These are phyloP conservation scores for Moricandia moricandioides DNA, from an alignment of 345 rosid genomes.

Conservation along the genomic window DNA sequence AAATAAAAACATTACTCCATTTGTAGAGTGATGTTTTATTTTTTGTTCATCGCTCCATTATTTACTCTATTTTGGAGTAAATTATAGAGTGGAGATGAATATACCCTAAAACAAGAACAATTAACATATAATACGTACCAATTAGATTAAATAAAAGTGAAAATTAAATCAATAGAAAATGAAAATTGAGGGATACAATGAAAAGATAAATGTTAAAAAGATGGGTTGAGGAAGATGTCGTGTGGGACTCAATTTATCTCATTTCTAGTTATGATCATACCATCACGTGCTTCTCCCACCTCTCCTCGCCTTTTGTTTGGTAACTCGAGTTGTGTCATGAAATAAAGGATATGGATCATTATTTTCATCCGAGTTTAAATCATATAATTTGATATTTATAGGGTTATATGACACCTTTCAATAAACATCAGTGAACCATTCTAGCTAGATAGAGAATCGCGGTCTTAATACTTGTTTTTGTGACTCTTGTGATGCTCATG, in stretches of 20 bases:
- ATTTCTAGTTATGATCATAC: constrained; percentile 25
- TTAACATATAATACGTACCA: neutral
- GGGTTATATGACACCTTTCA: constrained; percentile 20
- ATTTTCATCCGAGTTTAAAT: neutral
- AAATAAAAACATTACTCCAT: no score
- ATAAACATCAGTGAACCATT: constrained; percentile 17
- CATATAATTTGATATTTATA: neutral
- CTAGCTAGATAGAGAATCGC: constrained; percentile 11
- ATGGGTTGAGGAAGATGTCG: constrained; percentile 32
- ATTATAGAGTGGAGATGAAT: no score
- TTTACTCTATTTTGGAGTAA: no score
- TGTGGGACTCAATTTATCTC: constrained; percentile 31
- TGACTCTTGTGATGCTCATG: neutral
- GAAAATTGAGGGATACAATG: neutral
- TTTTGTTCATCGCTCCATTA: no score
- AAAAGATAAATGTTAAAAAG: neutral
- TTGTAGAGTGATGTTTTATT: no score
- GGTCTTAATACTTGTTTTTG: constrained; percentile 2
- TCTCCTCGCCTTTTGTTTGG: constrained; percentile 22
- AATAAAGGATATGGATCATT: neutral
- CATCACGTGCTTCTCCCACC: constrained; percentile 25
- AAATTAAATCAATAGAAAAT: neutral
- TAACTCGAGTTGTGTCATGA: constrained; percentile 18
- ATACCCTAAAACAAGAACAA: no score
- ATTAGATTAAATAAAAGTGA: neutral